A percentile compares a stretch with the other conserved stretches of the same genome.
These are phyloP conservation scores for Cladorrhinum sp. DNA, from an alignment of 2,329 filamentous ascomycete genomes.

Conservation along the genomic window DNA sequence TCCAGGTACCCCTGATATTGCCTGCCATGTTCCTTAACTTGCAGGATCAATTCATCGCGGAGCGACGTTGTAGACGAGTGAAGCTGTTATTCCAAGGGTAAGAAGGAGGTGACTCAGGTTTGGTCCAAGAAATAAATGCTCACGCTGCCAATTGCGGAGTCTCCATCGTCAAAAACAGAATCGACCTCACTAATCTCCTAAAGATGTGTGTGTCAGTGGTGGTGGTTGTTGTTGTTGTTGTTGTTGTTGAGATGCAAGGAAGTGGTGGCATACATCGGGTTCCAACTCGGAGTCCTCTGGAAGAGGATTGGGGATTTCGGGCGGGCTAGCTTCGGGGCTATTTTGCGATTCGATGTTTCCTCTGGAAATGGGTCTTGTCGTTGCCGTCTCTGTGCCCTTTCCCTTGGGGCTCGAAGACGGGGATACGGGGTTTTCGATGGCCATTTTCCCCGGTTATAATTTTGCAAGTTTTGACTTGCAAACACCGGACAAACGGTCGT, in stretches of 20 bases:
- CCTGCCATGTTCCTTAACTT: conserved; percentile 27
- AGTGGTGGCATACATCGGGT: neutral
- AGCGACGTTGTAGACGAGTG: conserved; percentile 14
- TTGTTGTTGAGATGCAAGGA: too few species aligned
- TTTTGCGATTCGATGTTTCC: neutral
- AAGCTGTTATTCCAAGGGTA: conserved; percentile 1
- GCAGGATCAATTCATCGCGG: conserved; percentile 12
- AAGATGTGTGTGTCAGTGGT: neutral
- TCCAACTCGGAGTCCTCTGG: neutral
- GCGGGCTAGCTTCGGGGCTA: neutral
- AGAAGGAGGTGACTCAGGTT: neutral
- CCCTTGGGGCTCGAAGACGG: neutral
- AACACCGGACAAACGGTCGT: neutral
- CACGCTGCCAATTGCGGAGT: conserved; percentile 16
- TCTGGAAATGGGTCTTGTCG: too few species aligned
- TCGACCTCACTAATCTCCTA: neutral
- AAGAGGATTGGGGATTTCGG: neutral
- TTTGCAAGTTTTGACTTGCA: neutral
- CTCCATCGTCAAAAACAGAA: conserved; percentile 12
- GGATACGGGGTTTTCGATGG: neutral
- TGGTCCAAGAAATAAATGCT: neutral
- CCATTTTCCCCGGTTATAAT: neutral
- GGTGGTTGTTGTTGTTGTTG: too few species aligned
- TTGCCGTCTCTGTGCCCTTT: neutral
- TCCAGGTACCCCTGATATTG: conserved; percentile 28